Evolutionary conservation across 495 filamentous ascomycete species (phyloP).

Genomic region (Durotheca rogersii): DNA sequence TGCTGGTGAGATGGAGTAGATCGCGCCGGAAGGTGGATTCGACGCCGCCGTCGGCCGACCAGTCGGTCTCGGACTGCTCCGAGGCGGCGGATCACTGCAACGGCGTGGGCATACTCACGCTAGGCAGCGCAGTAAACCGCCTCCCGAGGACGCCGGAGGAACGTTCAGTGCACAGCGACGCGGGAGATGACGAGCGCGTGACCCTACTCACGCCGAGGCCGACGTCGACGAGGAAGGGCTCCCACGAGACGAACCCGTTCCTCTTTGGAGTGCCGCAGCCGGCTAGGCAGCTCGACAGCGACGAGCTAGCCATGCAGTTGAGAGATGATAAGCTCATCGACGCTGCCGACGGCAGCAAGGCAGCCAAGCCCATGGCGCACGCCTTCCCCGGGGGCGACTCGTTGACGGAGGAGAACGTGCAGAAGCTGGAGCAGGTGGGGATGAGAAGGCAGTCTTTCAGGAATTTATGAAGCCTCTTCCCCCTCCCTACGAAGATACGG

Average conservation of each 20-base stretch:
- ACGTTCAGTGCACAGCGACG: not conserved
- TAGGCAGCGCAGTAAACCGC: slow-evolving; percentile 6
- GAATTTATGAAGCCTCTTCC: not conserved
- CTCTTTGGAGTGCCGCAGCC: slow-evolving; percentile 27
- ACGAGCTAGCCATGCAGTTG: slow-evolving; percentile 36
- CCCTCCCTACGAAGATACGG: not conserved
- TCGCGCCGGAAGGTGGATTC: slow-evolving; percentile 19
- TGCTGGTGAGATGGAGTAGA: slow-evolving; percentile 50
- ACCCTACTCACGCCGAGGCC: slow-evolving; percentile 36
- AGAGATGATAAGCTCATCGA: slow-evolving; percentile 43
- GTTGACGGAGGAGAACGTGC: slow-evolving; percentile 42
- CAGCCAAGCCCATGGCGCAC: slow-evolving; percentile 13
- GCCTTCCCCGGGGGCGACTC: slow-evolving; percentile 26
- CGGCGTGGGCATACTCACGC: slow-evolving; percentile 34
- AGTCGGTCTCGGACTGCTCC: slow-evolving; percentile 32
- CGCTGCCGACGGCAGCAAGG: slow-evolving; percentile 29
- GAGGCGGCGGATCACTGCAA: slow-evolving; percentile 36
- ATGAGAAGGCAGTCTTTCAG: slow-evolving; percentile 8
- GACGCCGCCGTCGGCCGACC: slow-evolving; percentile 18
- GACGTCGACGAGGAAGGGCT: slow-evolving; percentile 13
- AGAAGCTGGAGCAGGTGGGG: slow-evolving; percentile 31
- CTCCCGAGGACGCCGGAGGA: slow-evolving; percentile 16
- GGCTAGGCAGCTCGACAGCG: slow-evolving; percentile 23
- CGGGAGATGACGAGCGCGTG: slow-evolving; percentile 15
- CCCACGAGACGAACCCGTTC: slow-evolving; percentile 22